Evolutionary conservation across 2,329 filamentous ascomycete genomes (phyloP), one percentile per base, ranked within the genome.

Genomic region (Phialophora verrucosa): DNA sequence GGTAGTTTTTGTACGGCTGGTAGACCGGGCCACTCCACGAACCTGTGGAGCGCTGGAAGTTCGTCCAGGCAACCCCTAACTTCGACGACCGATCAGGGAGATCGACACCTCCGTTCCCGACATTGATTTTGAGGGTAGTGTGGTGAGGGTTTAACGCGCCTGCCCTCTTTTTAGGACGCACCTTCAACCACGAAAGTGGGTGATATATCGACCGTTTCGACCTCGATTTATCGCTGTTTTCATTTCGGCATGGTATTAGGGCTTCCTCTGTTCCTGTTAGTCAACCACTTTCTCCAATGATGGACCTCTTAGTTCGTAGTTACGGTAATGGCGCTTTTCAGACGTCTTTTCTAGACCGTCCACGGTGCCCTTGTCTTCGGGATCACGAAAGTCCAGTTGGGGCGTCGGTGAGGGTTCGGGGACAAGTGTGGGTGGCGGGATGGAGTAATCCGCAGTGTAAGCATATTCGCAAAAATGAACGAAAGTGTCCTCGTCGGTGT

Each of bases 401-500:
- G 17, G 8, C 31, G 42, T 7, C 7, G 42, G 31, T 20, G 47
- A 27, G 29, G 23, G 4, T 29, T 61, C 50, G 3, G n/a, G 17
- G 20, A 50, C 14, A 53, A 51, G 42, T n/a, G 29, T 51, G 14
- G 75, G 74, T 29, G 63, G 68, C 3, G 76, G 80, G 31, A 79
- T 77, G 11, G 71, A 76, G 66, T 83, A 84, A 60, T 82, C 76
- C 10, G 82, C 80, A 0, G 79, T 83, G 65, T 84, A 84, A 12
- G 81, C 81, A 75, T 80, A 84, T 67, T 84, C 78, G 67, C 77
- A 80, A 69, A 84, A 83, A 1, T 78, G 78, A 31, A 80, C 74
- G 65, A 84, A 84, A 1, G 82, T 83, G 53, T 80, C 78, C 12
- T 81, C 81, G 65, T 83, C 80, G 56, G 82, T 77, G 4, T 83